Evolutionary conservation across 2,329 filamentous ascomycete genomes (phyloP), one percentile per base, ranked within the genome.

Genomic region (Microsporum audouinii): DNA sequence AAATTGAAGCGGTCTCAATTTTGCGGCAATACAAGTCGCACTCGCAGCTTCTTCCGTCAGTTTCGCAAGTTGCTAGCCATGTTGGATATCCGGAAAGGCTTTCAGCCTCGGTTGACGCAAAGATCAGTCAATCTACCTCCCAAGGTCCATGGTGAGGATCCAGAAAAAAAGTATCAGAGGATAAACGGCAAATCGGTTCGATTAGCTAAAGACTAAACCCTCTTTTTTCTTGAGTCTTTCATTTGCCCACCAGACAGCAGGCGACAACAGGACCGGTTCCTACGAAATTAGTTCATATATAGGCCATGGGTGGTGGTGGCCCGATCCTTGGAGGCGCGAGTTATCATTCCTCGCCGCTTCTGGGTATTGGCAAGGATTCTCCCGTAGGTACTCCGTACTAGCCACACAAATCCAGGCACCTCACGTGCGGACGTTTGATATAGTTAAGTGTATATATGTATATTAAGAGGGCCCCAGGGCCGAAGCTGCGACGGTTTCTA

Each of bases 351-450:
- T 34, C 29, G 12, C 49, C 49, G 31, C 31, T 17, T 17, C 49
- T 55, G n/a, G 49, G 49, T 55, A 55, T 55, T 55, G 49, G 36
- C 49, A 55, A 36, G 49, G 49, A 55, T 34, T 17, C 6, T 55
- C 14, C 49, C 31, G 45, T 31, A 31, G 23, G 7, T 49, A 49
- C 17, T 23, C 17, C 17, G 17, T 23, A 23, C 17, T 29, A 23
- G 45, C 45, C 45, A 49, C 23, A 49, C 45, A 27, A 12, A 49
- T 49, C 45, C 45, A 49, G 45, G 45, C 45, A 49, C 23, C 45
- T 49, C 45, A 49, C 45, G 45, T 55, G 49, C 23, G 14, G 29
- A 34, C 14, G 39, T 14, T 55, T 31, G 49, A 55, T 34, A 53
- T 53, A 49, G 12, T 29, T 29, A 43, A 43, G 39, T 12, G 45